A percentile compares a stretch with the other conserved stretches of the same genome.
Conservation (phyloP, 139 green algal genomes). For the Chlorella ohadii region DNA sequence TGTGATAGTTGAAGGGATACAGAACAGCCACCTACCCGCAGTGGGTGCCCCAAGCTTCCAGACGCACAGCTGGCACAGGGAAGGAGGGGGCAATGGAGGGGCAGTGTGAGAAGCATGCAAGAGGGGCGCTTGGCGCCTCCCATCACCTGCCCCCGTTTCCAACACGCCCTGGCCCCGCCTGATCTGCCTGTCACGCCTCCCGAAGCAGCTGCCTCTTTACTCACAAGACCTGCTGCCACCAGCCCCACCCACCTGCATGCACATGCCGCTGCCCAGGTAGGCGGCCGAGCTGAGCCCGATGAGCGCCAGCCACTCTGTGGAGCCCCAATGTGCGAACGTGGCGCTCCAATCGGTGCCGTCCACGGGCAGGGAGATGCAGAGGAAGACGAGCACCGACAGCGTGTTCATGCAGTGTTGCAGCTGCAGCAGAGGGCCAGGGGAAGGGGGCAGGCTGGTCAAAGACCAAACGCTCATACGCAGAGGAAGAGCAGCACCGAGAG, state of each 20-base stretch:
- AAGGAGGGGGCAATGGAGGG: not conserved
- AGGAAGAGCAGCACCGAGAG: no score
- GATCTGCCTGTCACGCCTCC: no score
- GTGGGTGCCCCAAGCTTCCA: conserved; percentile 10
- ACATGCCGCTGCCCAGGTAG: conserved; percentile 18
- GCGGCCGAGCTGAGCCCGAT: not conserved
- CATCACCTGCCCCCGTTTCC: no score
- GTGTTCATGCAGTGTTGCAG: conserved; percentile 32
- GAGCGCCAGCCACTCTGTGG: conserved; percentile 7
- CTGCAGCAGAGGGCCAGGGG: not conserved
- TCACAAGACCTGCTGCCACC: not conserved
- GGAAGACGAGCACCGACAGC: not conserved
- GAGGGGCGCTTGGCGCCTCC: no score
- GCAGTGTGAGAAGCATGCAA: no score
- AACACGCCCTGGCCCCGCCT: no score
- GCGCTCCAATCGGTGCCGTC: conserved; percentile 4
- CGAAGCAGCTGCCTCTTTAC: no score
- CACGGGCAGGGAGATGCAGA: conserved; percentile 10
- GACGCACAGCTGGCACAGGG: conserved; percentile 1
- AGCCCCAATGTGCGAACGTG: not conserved
- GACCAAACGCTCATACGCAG: no score
- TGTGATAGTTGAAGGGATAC: no score
- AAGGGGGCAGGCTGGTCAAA: not conserved
- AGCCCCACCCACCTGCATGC: not conserved
- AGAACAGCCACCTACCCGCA: no score